These are phyloP conservation scores for Coffea humblotiana DNA, from an alignment of 305 asterid genomes.

Conservation along the genomic window DNA sequence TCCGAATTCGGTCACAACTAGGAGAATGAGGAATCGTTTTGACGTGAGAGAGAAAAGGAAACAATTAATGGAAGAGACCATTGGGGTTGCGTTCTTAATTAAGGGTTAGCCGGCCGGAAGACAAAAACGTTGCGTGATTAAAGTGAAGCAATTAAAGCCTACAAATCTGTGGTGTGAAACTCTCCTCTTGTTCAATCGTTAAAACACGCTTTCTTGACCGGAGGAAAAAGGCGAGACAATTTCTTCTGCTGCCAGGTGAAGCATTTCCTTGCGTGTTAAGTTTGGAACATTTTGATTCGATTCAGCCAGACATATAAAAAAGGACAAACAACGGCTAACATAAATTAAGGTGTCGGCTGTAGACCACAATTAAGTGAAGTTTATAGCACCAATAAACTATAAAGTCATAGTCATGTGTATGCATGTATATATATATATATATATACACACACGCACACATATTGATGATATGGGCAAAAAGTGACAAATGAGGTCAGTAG, in stretches of 20 bases:
- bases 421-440: too few relatives aligned
- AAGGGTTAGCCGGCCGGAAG: background rate
- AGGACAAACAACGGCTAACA: background rate
- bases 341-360: background rate
- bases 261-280: conserved; percentile 8
- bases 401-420: too few relatives aligned
- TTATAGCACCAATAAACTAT: background rate
- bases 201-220: background rate
- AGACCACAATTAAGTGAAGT: background rate
- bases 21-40: too few relatives aligned
- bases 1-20: too few relatives aligned
- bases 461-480: background rate
- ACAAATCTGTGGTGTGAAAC: background rate
- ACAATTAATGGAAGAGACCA: too few relatives aligned
- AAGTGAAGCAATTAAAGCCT: conserved; percentile 10
- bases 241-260: background rate
- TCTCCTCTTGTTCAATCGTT: background rate
- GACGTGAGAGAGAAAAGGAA: too few relatives aligned
- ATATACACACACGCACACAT: fast-evolving
- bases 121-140: conserved; percentile 22
- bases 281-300: background rate
- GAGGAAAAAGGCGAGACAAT: background rate
- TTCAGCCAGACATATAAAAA: background rate
- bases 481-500: background rate
- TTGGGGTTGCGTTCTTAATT: too few relatives aligned